A percentile compares a stretch with the other conserved stretches of the same genome.
Evolutionary conservation across 345 rosid species (phyloP).

Genomic region (Ricinus communis): DNA sequence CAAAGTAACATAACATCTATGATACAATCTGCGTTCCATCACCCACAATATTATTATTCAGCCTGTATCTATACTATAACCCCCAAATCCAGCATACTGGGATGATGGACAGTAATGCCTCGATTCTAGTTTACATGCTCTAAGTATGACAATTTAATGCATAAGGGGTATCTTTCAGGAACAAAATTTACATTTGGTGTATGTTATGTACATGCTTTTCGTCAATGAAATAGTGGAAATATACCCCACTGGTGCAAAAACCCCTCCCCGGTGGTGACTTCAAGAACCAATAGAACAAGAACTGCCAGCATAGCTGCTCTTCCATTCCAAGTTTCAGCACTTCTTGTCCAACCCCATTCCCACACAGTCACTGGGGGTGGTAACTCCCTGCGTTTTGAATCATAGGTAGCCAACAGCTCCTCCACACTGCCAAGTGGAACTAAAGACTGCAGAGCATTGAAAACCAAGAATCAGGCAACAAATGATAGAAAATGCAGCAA

Average conservation of each 20-base stretch:
- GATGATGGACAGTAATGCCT: not conserved
- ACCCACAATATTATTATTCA: not conserved
- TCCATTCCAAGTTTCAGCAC: constrained; percentile 99
- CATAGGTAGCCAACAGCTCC: constrained; percentile 83
- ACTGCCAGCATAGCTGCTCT: constrained; percentile 98
- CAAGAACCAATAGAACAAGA: constrained; percentile 72
- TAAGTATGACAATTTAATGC: constrained; percentile 7
- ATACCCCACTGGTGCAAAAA: constrained; percentile 94
- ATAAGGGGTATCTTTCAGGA: not conserved
- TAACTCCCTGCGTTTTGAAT: constrained; percentile 85
- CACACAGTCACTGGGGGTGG: constrained; percentile 89
- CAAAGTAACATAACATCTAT: constrained; percentile 7
- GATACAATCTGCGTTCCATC: constrained; percentile 8
- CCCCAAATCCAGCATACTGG: constrained; percentile 15
- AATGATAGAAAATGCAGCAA: not conserved
- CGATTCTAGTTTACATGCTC: constrained; percentile 1
- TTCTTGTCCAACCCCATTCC: constrained; percentile 99
- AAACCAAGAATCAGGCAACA: constrained; percentile 12
- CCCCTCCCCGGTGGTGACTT: constrained; percentile 92
- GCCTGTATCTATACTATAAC: constrained; percentile 15
- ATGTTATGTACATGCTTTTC: not conserved
- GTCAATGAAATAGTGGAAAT: constrained; percentile 57
- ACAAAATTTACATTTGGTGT: constrained; percentile 22
- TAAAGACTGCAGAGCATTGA: constrained; percentile 60
- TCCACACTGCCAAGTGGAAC: constrained; percentile 95